Conservation (phyloP, 495 filamentous ascomycete species). For the Mytilinidion resinicola region DNA sequence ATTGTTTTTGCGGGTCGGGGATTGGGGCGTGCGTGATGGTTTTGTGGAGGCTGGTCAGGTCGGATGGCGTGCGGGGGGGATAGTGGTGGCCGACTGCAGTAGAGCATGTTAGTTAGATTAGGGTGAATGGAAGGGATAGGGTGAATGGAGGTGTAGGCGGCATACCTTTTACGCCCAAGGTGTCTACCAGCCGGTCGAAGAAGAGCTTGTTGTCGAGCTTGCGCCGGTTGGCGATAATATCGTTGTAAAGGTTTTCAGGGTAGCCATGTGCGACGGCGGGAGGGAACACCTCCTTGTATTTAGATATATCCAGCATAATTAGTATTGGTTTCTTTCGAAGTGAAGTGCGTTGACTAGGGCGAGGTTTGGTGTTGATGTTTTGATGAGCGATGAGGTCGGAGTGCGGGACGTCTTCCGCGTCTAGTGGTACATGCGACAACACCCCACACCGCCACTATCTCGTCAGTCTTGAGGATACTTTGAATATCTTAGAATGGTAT, state of each 20-base stretch:
- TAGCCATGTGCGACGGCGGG: not conserved
- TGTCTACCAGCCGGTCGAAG: not conserved
- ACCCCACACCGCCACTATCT: too few relatives aligned
- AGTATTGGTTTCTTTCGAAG: too few relatives aligned
- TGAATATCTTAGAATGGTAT: too few relatives aligned
- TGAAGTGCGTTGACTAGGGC: not conserved
- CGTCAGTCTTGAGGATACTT: too few relatives aligned
- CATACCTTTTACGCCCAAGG: not conserved
- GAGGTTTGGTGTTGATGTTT: not conserved
- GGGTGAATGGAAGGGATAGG: not conserved
- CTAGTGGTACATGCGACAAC: too few relatives aligned
- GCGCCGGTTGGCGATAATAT: not conserved
- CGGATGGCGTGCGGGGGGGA: slow-evolving; percentile 59
- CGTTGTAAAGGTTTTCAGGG: not conserved
- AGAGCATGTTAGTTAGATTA: slow-evolving; percentile 8
- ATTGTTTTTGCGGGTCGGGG: slow-evolving; percentile 66
- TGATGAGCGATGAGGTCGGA: too few relatives aligned
- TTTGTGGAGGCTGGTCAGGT: slow-evolving; percentile 58
- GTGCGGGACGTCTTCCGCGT: too few relatives aligned
- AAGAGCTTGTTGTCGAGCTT: slow-evolving; percentile 1
- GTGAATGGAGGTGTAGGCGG: not conserved
- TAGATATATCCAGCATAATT: not conserved
- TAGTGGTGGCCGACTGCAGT: slow-evolving; percentile 53
- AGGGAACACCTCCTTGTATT: not conserved
- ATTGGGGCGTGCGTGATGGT: slow-evolving; percentile 54